A percentile compares a stretch with the other conserved stretches of the same genome.
Evolutionary conservation across 805 yeast genomes (phyloP).

Genomic region (Huiozyma naganishii): DNA sequence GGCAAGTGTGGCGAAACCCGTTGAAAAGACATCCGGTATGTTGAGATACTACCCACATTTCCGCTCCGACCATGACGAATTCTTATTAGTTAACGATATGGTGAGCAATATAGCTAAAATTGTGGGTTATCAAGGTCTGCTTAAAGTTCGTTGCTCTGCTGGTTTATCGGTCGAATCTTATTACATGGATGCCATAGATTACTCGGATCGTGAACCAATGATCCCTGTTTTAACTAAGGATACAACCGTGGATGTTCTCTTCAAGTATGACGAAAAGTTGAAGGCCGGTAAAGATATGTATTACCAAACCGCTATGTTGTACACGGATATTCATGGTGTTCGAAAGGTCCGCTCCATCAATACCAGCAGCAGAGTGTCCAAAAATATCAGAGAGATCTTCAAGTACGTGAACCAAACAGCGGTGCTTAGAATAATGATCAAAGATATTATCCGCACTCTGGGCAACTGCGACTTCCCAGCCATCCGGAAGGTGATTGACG

Average conservation of each 20-base stretch:
- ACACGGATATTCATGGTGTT: slow-evolving; percentile 65
- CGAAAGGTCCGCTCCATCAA: slow-evolving; percentile 84
- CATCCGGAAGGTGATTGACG: slow-evolving; percentile 43
- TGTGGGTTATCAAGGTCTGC: slow-evolving; percentile 67
- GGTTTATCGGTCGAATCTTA: slow-evolving; percentile 76
- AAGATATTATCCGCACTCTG: slow-evolving; percentile 35
- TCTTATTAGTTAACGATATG: slow-evolving; percentile 50
- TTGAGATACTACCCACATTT: slow-evolving; percentile 58
- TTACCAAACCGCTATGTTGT: slow-evolving; percentile 82
- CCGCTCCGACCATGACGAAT: slow-evolving; percentile 57
- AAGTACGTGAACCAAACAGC: slow-evolving; percentile 73
- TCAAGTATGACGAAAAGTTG: slow-evolving; percentile 61
- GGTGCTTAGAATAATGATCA: slow-evolving; percentile 40
- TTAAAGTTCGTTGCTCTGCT: slow-evolving; percentile 77
- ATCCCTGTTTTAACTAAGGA: slow-evolving; percentile 56
- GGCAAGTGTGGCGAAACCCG: slow-evolving; percentile 57
- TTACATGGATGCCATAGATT: slow-evolving; percentile 46
- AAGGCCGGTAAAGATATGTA: slow-evolving; percentile 67
- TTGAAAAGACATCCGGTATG: slow-evolving; percentile 60
- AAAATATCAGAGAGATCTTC: slow-evolving; percentile 61
- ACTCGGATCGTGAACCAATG: slow-evolving; percentile 46
- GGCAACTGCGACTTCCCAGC: slow-evolving; percentile 35
- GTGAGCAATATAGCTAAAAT: slow-evolving; percentile 39
- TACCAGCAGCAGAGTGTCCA: slow-evolving; percentile 69
- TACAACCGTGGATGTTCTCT: slow-evolving; percentile 57